A percentile compares a stretch with the other conserved stretches of the same genome.
phyloP scores from a whole-genome alignment of 2,329 filamentous ascomycete species.

The Alternaria sp. region DNA sequence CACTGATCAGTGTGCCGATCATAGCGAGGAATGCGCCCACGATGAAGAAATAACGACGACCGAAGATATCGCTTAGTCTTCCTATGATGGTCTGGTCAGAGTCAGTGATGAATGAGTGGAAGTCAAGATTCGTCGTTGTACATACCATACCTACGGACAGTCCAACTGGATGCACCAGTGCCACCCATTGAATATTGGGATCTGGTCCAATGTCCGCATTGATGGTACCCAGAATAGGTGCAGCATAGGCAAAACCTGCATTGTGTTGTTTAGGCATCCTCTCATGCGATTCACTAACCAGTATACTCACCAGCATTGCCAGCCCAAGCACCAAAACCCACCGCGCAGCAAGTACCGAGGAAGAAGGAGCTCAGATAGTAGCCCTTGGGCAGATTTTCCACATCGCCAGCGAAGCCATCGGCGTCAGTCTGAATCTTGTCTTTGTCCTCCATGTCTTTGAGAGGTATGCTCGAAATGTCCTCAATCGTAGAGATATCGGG shows the following conservation, averaged over 20 bases:
- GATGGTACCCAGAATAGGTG: not conserved
- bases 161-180: not conserved
- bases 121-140: not conserved
- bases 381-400: not conserved
- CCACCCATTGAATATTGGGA: not conserved
- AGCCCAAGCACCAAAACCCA: not conserved
- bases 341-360: not conserved
- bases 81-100: not conserved
- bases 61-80: not conserved
- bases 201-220: not conserved
- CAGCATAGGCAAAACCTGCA: not conserved
- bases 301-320: not conserved
- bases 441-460: not conserved
- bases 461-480: not conserved
- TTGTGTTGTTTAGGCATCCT: not conserved
- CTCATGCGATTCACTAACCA: not conserved
- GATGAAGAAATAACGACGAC: not conserved
- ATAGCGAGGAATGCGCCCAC: not conserved
- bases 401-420: not conserved
- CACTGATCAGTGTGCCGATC: not conserved
- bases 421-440: not conserved
- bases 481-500: not conserved
- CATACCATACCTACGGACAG: not conserved
- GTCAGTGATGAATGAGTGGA: not conserved
- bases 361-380: not conserved